phyloP scores from a whole-genome alignment of 2,329 filamentous ascomycete genomes.

The Fusarium sp. region DNA sequence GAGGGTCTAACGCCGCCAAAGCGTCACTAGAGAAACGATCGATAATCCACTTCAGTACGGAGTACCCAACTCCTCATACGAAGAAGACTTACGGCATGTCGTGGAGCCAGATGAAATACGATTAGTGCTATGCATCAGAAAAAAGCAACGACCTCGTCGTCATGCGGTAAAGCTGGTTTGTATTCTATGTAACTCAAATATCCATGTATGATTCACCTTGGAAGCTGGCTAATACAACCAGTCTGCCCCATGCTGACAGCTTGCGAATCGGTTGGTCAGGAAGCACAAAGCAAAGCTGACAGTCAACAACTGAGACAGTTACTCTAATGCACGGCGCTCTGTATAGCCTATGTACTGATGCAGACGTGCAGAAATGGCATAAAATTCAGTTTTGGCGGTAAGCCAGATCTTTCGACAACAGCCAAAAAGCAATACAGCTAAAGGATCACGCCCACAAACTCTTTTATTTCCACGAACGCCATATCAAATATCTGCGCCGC shows the following conservation, averaged over 20 bases:
- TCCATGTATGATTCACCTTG: not conserved
- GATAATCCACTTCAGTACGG: not conserved
- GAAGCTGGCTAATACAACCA: not conserved
- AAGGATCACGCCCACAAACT: conserved; percentile 36
- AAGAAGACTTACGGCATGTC: not conserved
- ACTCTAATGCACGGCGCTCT: not conserved
- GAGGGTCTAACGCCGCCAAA: not conserved
- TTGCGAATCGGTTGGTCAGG: not conserved
- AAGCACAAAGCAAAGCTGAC: not conserved
- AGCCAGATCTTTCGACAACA: not conserved
- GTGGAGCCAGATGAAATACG: not conserved
- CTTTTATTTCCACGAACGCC: not conserved
- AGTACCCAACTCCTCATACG: not conserved
- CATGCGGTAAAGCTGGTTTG: not conserved
- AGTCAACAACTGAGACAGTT: conserved; percentile 7
- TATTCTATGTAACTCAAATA: not conserved
- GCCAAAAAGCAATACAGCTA: conserved; percentile 15
- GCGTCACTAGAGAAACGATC: not conserved
- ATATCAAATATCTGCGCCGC: not conserved
- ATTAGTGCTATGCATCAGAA: not conserved
- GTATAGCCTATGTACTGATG: not conserved
- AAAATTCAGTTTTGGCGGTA: not conserved
- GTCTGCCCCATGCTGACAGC: not conserved
- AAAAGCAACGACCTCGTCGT: not conserved
- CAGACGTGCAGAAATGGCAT: not conserved